Evolutionary conservation across 1,284 basidiomycete species (phyloP).

Genomic region (Cerioporus squamosus): DNA sequence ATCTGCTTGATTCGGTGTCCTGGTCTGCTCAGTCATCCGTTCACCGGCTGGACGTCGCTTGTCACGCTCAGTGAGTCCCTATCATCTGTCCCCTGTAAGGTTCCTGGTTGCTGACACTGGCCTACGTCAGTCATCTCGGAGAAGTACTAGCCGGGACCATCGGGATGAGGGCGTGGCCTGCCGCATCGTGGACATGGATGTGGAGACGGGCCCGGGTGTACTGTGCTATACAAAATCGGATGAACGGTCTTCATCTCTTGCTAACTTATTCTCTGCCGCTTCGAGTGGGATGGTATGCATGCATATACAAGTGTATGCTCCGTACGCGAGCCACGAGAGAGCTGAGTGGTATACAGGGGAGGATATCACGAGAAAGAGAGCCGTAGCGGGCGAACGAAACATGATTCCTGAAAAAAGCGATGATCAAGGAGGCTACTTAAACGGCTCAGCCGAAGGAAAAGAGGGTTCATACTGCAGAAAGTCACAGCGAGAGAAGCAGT

Average conservation of each 20-base stretch:
- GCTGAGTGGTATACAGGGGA: not conserved
- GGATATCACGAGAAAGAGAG: not conserved
- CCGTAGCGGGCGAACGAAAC: not conserved
- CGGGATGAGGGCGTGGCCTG: not conserved
- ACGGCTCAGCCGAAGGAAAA: conserved; percentile 11
- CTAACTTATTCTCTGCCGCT: not conserved
- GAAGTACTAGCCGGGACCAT: conserved; percentile 38
- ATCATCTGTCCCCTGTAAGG: not conserved
- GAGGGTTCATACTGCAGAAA: not conserved
- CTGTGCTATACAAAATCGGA: not conserved
- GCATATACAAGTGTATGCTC: too few species aligned
- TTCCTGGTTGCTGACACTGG: conserved; percentile 17
- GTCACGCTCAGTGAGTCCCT: conserved; percentile 69
- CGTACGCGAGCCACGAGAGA: not conserved
- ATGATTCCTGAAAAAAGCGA: not conserved
- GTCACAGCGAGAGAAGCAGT: too few species aligned
- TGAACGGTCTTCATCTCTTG: not conserved
- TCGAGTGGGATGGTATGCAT: too few species aligned
- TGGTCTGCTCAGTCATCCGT: conserved; percentile 73
- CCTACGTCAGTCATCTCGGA: conserved; percentile 45
- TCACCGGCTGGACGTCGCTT: conserved; percentile 92
- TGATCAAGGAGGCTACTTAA: not conserved
- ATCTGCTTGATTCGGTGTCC: not conserved
- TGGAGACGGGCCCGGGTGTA: not conserved
- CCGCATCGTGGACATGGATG: too few species aligned